Conservation (phyloP, 768 basidiomycete genomes). For the Phlebiopsis flavidoalba region DNA sequence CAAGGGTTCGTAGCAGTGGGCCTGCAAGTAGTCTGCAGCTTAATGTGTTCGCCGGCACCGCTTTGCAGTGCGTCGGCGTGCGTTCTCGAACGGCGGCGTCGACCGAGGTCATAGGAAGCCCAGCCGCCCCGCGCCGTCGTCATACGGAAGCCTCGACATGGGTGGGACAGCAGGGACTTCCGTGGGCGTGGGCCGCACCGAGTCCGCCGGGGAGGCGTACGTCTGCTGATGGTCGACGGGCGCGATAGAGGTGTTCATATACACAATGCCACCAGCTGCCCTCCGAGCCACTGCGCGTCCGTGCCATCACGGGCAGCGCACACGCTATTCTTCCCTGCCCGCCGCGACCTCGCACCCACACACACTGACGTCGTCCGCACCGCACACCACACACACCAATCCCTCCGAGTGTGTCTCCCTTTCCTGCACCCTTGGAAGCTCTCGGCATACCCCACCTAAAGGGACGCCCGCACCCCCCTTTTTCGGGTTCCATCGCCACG, state of each 20-base stretch:
- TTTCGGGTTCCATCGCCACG: too few species aligned
- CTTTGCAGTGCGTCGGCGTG: background rate
- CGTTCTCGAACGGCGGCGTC: background rate
- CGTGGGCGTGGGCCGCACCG: background rate
- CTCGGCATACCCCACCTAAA: too few species aligned
- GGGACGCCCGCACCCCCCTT: too few species aligned
- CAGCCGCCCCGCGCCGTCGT: background rate
- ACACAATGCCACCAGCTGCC: background rate
- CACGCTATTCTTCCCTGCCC: background rate
- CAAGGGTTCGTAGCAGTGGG: background rate
- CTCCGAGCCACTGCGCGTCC: background rate
- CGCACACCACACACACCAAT: background rate
- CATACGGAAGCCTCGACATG: background rate
- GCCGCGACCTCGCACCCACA: background rate
- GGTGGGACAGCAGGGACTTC: background rate
- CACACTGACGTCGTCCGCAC: background rate
- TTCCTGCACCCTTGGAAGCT: background rate
- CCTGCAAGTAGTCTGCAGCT: background rate
- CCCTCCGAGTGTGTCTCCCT: background rate
- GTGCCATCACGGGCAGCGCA: background rate
- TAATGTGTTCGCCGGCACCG: background rate
- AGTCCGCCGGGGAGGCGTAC: conserved; percentile 4
- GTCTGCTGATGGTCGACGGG: background rate
- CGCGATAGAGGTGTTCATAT: background rate
- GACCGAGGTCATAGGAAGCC: background rate